These are phyloP conservation scores for Ogataea minuta DNA, from an alignment of 805 yeast genomes.

Conservation along the genomic window DNA sequence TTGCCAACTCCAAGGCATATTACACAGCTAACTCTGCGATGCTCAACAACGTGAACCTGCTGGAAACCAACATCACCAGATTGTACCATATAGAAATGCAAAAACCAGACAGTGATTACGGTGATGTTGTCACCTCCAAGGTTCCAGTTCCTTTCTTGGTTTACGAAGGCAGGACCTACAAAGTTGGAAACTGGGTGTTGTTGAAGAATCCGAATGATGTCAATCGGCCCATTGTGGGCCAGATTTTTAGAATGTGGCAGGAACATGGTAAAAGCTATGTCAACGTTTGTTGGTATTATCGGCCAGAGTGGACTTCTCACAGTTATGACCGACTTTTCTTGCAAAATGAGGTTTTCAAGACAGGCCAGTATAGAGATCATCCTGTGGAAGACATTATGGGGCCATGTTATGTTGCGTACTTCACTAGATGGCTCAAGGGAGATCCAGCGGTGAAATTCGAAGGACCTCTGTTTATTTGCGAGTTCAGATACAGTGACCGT, in stretches of 20 bases:
- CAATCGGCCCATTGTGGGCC: constrained; percentile 88
- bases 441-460: constrained; percentile 81
- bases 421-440: constrained; percentile 92
- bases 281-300: constrained; percentile 95
- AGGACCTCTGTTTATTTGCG: constrained; percentile 89
- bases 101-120: constrained; percentile 78
- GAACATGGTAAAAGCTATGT: constrained; percentile 82
- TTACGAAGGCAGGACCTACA: constrained; percentile 68
- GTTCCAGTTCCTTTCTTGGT: constrained; percentile 78
- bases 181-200: constrained; percentile 94
- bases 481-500: constrained; percentile 86
- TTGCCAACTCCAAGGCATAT: constrained; percentile 69
- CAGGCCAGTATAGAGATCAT: constrained; percentile 96
- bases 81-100: constrained; percentile 66
- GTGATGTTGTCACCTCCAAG: constrained; percentile 48
- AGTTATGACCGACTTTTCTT: constrained; percentile 84
- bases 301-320: constrained; percentile 98
- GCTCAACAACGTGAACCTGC: constrained; percentile 56
- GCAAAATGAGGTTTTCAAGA: constrained; percentile 92
- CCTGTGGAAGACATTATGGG: constrained; percentile 84
- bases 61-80: constrained; percentile 60
- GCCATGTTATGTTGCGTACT: constrained; percentile 91
- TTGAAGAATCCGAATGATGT: constrained; percentile 85
- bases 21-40: constrained; percentile 57
- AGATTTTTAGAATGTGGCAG: constrained; percentile 90